phyloP scores from a whole-genome alignment of 306 rosid genomes.

The Albizia julibrissin region DNA sequence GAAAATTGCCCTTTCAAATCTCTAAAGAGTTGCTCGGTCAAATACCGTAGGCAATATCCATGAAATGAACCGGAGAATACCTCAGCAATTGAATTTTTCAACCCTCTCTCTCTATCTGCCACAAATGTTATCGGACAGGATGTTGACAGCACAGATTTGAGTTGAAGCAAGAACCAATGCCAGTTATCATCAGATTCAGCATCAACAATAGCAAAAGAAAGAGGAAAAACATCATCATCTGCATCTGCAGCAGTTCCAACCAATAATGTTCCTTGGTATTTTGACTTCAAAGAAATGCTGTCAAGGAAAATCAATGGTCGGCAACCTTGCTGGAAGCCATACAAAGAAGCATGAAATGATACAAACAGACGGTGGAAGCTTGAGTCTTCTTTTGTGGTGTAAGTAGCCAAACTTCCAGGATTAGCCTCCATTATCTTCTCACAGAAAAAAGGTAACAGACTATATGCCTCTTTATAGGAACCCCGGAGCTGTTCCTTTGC shows the following conservation, averaged over 20 bases:
- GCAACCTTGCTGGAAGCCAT: slow-evolving; percentile 96
- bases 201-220: slow-evolving; percentile 92
- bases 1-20: slow-evolving; percentile 93
- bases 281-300: slow-evolving; percentile 76
- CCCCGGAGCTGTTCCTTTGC: slow-evolving; percentile 99
- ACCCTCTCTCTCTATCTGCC: slow-evolving; percentile 83
- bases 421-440: slow-evolving; percentile 90
- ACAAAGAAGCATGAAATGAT: slow-evolving; percentile 82
- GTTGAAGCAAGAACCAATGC: slow-evolving; percentile 88
- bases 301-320: slow-evolving; percentile 92
- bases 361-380: slow-evolving; percentile 94
- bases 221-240: slow-evolving; percentile 81
- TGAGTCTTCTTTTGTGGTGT: slow-evolving; percentile 89
- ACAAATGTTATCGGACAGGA: slow-evolving; percentile 83
- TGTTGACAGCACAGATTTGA: slow-evolving; percentile 74
- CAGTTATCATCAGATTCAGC: slow-evolving; percentile 90
- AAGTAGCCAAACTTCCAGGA: slow-evolving; percentile 86
- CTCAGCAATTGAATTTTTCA: slow-evolving; percentile 72
- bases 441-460: slow-evolving; percentile 80
- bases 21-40: slow-evolving; percentile 84
- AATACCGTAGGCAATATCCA: slow-evolving; percentile 78
- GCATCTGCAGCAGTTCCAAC: slow-evolving; percentile 95
- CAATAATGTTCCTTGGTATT: slow-evolving; percentile 91
- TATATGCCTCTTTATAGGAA: slow-evolving; percentile 90
- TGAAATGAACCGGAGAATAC: slow-evolving; percentile 79